These are phyloP conservation scores for Cyberlindnera mycetangii DNA, from an alignment of 805 yeast genomes.

Conservation along the genomic window DNA sequence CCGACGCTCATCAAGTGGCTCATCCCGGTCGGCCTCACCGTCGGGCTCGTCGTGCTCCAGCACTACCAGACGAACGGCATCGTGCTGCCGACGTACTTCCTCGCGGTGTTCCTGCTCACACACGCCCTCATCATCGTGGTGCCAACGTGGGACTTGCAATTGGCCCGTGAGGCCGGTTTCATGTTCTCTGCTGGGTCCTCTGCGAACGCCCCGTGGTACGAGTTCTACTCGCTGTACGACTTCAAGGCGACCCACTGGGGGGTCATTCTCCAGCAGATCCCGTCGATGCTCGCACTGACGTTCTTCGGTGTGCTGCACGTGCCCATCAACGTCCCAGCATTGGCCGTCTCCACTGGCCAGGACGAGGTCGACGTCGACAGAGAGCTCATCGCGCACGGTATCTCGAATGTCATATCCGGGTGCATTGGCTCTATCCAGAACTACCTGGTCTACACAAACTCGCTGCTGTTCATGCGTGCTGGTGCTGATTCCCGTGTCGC, in stretches of 20 bases:
- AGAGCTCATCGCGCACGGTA: conserved; percentile 93
- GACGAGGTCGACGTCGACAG: conserved; percentile 84
- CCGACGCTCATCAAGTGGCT: conserved; percentile 60
- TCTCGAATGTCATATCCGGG: conserved; percentile 85
- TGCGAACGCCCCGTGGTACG: conserved; percentile 79
- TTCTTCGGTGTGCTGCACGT: conserved; percentile 96
- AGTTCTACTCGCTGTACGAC: conserved; percentile 72
- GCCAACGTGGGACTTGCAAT: conserved; percentile 60
- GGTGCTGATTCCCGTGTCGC: conserved; percentile 91
- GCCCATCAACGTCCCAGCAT: conserved; percentile 96
- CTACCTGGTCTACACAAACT: conserved; percentile 91
- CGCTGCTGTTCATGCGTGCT: conserved; percentile 85
- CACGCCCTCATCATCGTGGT: conserved; percentile 64
- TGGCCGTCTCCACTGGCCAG: conserved; percentile 86
- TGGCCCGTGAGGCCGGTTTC: conserved; percentile 78
- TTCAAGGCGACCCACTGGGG: conserved; percentile 73
- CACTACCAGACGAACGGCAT: conserved; percentile 62
- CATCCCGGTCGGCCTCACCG: conserved; percentile 64
- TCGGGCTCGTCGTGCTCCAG: conserved; percentile 58
- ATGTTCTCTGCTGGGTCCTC: conserved; percentile 47
- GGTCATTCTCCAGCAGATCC: conserved; percentile 63
- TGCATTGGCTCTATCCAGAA: conserved; percentile 85
- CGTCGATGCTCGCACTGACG: conserved; percentile 93
- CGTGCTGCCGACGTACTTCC: conserved; percentile 78
- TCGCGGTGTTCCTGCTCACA: conserved; percentile 62